Base-by-base conservation (phyloP, 352 stramenopile species). In the Globisporangium okanoganense region DNA sequence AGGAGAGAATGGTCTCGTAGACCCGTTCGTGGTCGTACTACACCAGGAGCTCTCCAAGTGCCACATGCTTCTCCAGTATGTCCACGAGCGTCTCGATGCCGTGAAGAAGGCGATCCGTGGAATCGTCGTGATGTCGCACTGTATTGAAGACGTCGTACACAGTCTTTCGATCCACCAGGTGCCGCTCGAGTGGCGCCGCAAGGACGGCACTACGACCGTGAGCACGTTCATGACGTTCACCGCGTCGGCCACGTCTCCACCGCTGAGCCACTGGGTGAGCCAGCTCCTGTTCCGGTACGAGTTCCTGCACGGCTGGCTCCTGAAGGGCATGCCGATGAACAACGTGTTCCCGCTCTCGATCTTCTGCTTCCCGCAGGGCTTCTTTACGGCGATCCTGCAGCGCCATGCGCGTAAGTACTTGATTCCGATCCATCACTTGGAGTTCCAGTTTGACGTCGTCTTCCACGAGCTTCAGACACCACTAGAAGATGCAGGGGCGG, bases 311-410 rank as follows among this genome's bases (percentile, higher is more conserved):
- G 44, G 67, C 13, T 95, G 85, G 85, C 60, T 61, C 10, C 18
- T 48, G 1, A 49, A 66, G 18, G 76, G 76, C 24, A 22, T 58
- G 35, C 66, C 61, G 10, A 48, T 35, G 25, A 60, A 71, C 55
- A 66, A 66, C 36, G 67, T 71, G 14, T 91, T 85, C 40, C 82
- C 79, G 4, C 58, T 94, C 16, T 72, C 85, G 5, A 70, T 85
- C 7, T 92, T 95, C 43, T 78, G 69, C 35, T 95, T 90, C 29
- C 82, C 85, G 0, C 82, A 93, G 25, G 82, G 82, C 0, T 76
- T 95, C 41, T 88, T 95, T 53, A 95, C 85, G 3, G 85, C 77
- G 22, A 76, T 89, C 57, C 51, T 92, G 14, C 85, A 95, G 69
- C 78, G 79, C 7, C 77, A 93, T 33, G 79, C 85, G 22, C 69